Base-by-base conservation (phyloP, 257 asterid genomes). In the Nyctanthes arbortristis region DNA sequence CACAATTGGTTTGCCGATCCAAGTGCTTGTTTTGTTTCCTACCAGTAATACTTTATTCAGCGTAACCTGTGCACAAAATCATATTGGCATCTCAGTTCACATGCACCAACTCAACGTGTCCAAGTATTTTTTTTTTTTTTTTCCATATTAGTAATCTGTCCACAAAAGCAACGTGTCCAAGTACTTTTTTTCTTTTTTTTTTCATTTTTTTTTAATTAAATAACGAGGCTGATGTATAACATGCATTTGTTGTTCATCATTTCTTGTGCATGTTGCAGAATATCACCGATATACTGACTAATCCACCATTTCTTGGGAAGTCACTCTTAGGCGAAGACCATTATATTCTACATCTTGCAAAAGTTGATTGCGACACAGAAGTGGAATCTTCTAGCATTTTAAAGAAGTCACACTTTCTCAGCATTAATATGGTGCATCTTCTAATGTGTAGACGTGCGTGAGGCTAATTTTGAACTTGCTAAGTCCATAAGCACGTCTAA, bases 1-100 rank as follows among this genome's bases (percentile, higher is more conserved):
- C 76, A 93, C 98, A 57, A 93, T 80, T 52, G 98, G 99, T 71
- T 79, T 80, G 70, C 99, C 99, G 7, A 93, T 71, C 25, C 77
- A 82, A 31, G 88, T 73, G 49, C 83, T 79, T 28, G 82, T 79
- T 65, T 77, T 82, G 7, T 79, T 76, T 66, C 88, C 88, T 20
- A 82, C 78, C 54, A 82, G 75, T 56, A 82, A 74, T 9, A 82
- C 88, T 65, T 82, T 80, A 76, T 79, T 82, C 52, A 83, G 72
- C 37, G 80, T 75, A 45, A 83, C 73, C 88, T 83, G 79, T 27
- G 14, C 30, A 52, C 67, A 80, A 52, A 63, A 35, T 45, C 8
- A 7, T 37, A 11, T n/a, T n/a, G n/a, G 10, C 2, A 63, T 14
- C 4, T 28, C 2, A 24, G 20, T 4, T n/a, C n/a, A 39, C 5